Conservation (phyloP, 371 early-diverging fungal genomes). For the Zychaea mexicana region DNA sequence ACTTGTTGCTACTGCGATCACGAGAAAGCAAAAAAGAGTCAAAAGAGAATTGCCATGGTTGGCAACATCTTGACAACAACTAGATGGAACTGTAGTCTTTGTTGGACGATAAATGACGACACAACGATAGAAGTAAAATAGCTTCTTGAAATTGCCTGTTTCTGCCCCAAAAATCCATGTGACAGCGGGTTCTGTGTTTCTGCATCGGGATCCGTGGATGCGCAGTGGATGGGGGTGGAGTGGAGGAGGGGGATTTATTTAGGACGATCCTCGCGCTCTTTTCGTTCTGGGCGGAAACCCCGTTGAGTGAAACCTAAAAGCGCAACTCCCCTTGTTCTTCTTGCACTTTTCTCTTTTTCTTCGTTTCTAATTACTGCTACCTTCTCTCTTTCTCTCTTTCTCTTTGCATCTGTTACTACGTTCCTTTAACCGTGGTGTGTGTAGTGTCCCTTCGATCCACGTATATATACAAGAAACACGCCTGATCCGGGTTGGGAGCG, state of each 20-base stretch:
- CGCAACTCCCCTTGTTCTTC: not conserved
- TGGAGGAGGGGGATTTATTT: not conserved
- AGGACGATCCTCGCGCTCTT: not conserved
- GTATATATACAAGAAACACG: not conserved
- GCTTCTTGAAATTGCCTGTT: not conserved
- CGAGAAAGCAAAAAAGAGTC: too few relatives aligned
- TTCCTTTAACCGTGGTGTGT: too few relatives aligned
- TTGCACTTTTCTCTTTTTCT: not conserved
- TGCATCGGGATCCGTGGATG: not conserved
- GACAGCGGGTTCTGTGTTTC: not conserved
- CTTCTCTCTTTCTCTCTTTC: slow-evolving; percentile 10
- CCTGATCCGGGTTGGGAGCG: not conserved
- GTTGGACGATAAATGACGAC: too few relatives aligned
- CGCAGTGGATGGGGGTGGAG: not conserved
- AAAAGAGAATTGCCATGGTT: too few relatives aligned
- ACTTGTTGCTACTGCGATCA: too few relatives aligned
- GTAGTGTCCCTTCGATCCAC: not conserved
- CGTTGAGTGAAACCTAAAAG: not conserved
- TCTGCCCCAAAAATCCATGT: not conserved
- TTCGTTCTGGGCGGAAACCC: not conserved
- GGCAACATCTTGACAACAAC: too few relatives aligned
- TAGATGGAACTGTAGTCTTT: too few relatives aligned
- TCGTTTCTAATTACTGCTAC: too few relatives aligned
- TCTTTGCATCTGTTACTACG: not conserved
- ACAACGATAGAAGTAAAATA: too few relatives aligned